Conservation (phyloP, 495 filamentous ascomycete genomes). For the Talaromyces proteolyticus region DNA sequence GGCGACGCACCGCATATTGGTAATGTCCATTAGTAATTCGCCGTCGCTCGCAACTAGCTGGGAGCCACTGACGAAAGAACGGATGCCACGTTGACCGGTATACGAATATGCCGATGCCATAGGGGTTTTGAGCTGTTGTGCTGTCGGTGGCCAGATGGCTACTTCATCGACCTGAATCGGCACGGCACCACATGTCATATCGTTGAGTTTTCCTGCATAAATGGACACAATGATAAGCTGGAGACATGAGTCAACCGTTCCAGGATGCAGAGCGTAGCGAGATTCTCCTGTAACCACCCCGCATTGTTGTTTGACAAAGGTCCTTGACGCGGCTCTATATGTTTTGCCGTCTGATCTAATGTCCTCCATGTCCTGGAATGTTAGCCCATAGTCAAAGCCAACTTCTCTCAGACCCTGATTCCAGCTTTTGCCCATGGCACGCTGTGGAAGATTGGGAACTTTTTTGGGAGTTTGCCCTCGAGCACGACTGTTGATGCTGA, state of each 20-base stretch:
- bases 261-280: conserved; percentile 31
- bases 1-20: conserved; percentile 14
- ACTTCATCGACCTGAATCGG: conserved; percentile 30
- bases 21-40: conserved; percentile 19
- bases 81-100: conserved; percentile 5
- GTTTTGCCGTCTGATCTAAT: conserved; percentile 14
- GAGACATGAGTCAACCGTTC: conserved; percentile 25
- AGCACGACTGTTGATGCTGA: conserved; percentile 1
- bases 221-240: conserved; percentile 29
- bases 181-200: conserved; percentile 24
- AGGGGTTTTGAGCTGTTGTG: conserved; percentile 7
- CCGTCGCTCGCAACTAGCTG: conserved; percentile 10
- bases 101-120: conserved; percentile 2
- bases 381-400: conserved; percentile 31
- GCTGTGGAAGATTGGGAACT: conserved; percentile 4
- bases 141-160: conserved; percentile 18
- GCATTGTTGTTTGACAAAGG: conserved; percentile 12
- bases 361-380: conserved; percentile 25
- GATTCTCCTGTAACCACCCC: conserved; percentile 23
- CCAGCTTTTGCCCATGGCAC: conserved; percentile 26
- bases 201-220: conserved; percentile 19
- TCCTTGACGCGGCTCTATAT: conserved; percentile 8
- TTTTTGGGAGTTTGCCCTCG: neutral
- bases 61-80: conserved; percentile 6
- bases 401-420: conserved; percentile 20